These are phyloP conservation scores for Wallacemonas sp. DNA, from an alignment of 208 protist genomes.

Conservation along the genomic window DNA sequence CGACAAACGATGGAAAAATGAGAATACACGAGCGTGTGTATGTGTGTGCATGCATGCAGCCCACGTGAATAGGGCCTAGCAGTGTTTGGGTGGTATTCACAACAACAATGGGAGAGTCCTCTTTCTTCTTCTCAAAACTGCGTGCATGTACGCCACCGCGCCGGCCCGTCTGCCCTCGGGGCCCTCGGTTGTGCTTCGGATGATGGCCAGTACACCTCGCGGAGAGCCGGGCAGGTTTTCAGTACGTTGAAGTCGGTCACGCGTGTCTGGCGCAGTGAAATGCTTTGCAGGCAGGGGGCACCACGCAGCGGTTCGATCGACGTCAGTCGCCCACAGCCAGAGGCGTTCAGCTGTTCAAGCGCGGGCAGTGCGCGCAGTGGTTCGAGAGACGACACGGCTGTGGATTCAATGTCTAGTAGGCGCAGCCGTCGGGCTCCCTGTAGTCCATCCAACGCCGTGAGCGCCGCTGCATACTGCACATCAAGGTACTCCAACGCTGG, in stretches of 20 bases:
- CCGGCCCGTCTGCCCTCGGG: no score
- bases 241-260: background rate
- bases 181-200: no score
- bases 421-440: background rate
- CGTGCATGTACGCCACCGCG: no score
- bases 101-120: no score
- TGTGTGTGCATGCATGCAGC: no score
- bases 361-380: background rate
- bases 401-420: background rate
- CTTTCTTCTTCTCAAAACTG: no score
- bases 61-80: no score
- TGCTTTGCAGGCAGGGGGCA: background rate
- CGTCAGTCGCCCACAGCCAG: background rate
- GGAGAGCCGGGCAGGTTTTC: background rate
- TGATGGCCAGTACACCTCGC: background rate
- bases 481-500: background rate
- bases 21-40: background rate
- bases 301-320: conserved; percentile 2
- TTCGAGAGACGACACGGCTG: background rate
- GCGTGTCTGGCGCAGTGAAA: background rate
- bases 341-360: background rate
- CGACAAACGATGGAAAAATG: no score
- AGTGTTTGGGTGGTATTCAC: no score
- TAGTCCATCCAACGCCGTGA: background rate
- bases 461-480: background rate